Evolutionary conservation across 2,329 filamentous ascomycete species (phyloP).

Genomic region (Fusarium nisikadoi): DNA sequence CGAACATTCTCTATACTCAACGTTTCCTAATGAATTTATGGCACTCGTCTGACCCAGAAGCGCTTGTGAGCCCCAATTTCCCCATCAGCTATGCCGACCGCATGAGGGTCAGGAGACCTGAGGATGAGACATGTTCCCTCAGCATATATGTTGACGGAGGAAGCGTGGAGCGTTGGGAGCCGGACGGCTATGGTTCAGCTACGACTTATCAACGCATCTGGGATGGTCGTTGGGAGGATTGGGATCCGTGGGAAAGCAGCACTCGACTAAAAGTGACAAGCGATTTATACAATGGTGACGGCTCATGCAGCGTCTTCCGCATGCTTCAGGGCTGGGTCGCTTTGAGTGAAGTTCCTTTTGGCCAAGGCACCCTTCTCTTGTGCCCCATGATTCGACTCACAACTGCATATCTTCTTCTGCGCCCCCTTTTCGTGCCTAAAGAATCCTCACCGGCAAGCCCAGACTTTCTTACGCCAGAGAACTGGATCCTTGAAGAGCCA

Average conservation of each 20-base stretch:
- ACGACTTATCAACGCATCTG: conserved; percentile 74
- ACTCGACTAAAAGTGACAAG: conserved; percentile 71
- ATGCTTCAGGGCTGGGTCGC: conserved; percentile 83
- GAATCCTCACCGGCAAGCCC: conserved; percentile 53
- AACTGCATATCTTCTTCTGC: conserved; percentile 79
- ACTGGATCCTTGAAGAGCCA: conserved; percentile 64
- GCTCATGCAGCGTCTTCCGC: conserved; percentile 78
- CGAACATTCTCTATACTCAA: conserved; percentile 53
- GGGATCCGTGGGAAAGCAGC: conserved; percentile 78
- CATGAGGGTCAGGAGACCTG: conserved; percentile 62
- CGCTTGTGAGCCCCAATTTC: conserved; percentile 55
- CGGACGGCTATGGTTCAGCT: conserved; percentile 66
- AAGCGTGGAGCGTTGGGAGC: conserved; percentile 74
- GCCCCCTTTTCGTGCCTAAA: conserved; percentile 73
- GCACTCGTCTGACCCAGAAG: conserved; percentile 51
- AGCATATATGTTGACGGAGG: conserved; percentile 73
- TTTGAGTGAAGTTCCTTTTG: conserved; percentile 71
- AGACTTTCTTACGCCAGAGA: conserved; percentile 56
- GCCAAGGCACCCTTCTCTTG: conserved; percentile 76
- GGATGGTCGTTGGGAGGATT: conserved; percentile 76
- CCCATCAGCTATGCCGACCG: conserved; percentile 71
- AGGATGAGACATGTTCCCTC: conserved; percentile 64
- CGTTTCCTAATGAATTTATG: conserved; percentile 59
- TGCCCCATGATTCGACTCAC: conserved; percentile 77
- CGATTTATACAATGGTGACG: conserved; percentile 78